Percentiles rank a stretch among this genome's conserved stretches.
These are phyloP conservation scores for Arthonia radiata DNA, from an alignment of 495 filamentous ascomycete genomes.

Conservation along the genomic window DNA sequence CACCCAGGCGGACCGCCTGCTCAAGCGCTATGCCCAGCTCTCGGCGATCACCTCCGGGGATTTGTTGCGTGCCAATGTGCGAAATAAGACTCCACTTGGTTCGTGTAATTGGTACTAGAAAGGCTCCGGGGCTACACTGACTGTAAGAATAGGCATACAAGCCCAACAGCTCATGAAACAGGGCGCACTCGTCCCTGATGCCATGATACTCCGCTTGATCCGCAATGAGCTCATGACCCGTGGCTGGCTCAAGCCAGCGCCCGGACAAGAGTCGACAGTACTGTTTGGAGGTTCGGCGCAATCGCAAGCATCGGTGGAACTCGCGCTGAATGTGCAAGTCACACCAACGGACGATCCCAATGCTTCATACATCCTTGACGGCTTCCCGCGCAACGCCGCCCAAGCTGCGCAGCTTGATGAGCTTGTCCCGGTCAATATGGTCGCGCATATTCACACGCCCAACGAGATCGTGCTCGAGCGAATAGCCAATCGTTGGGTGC, in stretches of 20 bases:
- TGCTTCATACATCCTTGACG: constrained; percentile 85
- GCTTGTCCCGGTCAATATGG: constrained; percentile 77
- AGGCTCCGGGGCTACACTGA: constrained; percentile 2
- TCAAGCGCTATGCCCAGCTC: constrained; percentile 66
- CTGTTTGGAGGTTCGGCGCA: too few relatives aligned
- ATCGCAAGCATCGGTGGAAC: too few relatives aligned
- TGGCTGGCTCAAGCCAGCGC: constrained; percentile 51
- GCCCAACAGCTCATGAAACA: constrained; percentile 68
- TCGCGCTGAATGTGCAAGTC: too few relatives aligned
- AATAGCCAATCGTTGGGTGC: constrained; percentile 79
- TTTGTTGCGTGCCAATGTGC: constrained; percentile 64
- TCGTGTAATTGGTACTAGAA: constrained; percentile 5
- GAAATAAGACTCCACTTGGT: constrained; percentile 68
- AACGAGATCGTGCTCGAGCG: constrained; percentile 61
- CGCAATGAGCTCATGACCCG: constrained; percentile 58
- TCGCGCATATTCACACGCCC: constrained; percentile 42
- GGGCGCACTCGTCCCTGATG: constrained; percentile 66
- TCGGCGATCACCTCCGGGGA: constrained; percentile 87
- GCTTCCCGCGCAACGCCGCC: constrained; percentile 67
- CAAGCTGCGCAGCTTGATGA: constrained; percentile 58
- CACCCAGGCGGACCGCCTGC: constrained; percentile 72
- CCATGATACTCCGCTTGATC: constrained; percentile 78
- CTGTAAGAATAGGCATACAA: constrained; percentile 38
- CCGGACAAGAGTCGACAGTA: too few relatives aligned
- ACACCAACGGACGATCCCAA: constrained; percentile 43